phyloP scores from a whole-genome alignment of 805 yeast species.

The Nakazawaea ernobii region DNA sequence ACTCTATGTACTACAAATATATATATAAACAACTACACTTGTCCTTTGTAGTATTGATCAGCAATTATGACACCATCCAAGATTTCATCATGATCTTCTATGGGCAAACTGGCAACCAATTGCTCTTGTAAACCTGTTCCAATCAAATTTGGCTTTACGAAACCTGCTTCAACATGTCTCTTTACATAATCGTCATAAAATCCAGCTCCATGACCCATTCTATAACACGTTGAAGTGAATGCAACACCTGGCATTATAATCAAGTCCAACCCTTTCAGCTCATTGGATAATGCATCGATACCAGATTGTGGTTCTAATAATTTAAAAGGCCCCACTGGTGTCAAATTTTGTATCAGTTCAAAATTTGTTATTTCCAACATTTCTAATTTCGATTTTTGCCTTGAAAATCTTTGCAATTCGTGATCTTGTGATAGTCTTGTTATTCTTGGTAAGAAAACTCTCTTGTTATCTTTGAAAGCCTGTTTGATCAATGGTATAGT shows the following conservation, averaged over 20 bases:
- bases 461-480: conserved; percentile 45
- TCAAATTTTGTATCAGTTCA: conserved; percentile 37
- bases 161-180: conserved; percentile 34
- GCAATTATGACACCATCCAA: conserved; percentile 51
- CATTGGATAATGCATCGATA: conserved; percentile 14
- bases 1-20: too few relatives aligned
- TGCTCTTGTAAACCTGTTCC: conserved; percentile 70
- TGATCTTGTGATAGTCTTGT: conserved; percentile 24
- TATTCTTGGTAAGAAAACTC: conserved; percentile 52
- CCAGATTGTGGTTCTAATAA: conserved; percentile 57
- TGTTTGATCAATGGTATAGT: conserved; percentile 49
- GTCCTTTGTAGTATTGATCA: conserved; percentile 17
- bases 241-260: conserved; percentile 85
- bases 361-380: conserved; percentile 46
- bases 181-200: conserved; percentile 76
- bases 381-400: conserved; percentile 40
- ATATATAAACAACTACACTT: not conserved
- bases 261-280: conserved; percentile 51
- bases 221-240: conserved; percentile 39
- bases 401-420: conserved; percentile 18
- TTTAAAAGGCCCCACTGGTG: conserved; percentile 64
- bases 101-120: conserved; percentile 44
- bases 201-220: conserved; percentile 94
- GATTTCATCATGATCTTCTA: conserved; percentile 57
- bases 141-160: conserved; percentile 36